Percentiles rank a stretch among this genome's conserved stretches.
Conservation (phyloP, 331 rosid species). For the Ulmus americana region DNA sequence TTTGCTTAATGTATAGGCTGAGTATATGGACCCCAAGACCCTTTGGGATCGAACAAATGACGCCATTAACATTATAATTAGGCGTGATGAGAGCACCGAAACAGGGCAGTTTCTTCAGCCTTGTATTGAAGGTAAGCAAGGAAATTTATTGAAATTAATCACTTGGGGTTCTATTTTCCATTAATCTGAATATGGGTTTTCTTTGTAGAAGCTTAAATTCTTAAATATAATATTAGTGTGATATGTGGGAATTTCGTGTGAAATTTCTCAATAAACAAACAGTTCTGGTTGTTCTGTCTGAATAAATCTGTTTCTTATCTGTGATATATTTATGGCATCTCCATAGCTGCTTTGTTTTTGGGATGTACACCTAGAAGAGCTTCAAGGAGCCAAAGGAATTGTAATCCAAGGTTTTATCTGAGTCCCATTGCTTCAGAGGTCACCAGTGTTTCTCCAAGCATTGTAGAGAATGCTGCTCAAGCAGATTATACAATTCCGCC, state of each 20-base stretch:
- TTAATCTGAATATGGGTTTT: slow-evolving; percentile 11
- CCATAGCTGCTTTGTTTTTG: slow-evolving; percentile 63
- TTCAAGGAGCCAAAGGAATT: slow-evolving; percentile 59
- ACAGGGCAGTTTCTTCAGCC: slow-evolving; percentile 64
- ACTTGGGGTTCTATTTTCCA: not conserved
- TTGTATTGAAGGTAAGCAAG: slow-evolving; percentile 71
- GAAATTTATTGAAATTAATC: too few relatives aligned
- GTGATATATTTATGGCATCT: slow-evolving; percentile 8
- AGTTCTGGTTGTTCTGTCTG: not conserved
- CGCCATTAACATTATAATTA: slow-evolving; percentile 60
- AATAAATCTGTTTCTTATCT: not conserved
- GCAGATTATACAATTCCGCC: slow-evolving; percentile 12
- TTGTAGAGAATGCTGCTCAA: slow-evolving; percentile 19
- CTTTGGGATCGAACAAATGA: slow-evolving; percentile 58
- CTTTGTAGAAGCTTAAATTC: not conserved
- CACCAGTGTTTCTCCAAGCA: slow-evolving; percentile 9
- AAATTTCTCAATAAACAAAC: not conserved
- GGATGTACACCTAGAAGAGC: slow-evolving; percentile 59
- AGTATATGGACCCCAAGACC: slow-evolving; percentile 61
- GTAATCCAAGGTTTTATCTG: slow-evolving; percentile 50
- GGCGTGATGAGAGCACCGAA: slow-evolving; percentile 50
- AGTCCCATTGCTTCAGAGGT: slow-evolving; percentile 28
- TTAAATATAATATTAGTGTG: not conserved
- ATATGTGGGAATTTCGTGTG: slow-evolving; percentile 2
- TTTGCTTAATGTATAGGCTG: slow-evolving; percentile 42